A percentile compares a stretch with the other conserved stretches of the same genome.
Evolutionary conservation across 73 alveolate genomes (phyloP).

Genomic region (Blepharisma japonicum): DNA sequence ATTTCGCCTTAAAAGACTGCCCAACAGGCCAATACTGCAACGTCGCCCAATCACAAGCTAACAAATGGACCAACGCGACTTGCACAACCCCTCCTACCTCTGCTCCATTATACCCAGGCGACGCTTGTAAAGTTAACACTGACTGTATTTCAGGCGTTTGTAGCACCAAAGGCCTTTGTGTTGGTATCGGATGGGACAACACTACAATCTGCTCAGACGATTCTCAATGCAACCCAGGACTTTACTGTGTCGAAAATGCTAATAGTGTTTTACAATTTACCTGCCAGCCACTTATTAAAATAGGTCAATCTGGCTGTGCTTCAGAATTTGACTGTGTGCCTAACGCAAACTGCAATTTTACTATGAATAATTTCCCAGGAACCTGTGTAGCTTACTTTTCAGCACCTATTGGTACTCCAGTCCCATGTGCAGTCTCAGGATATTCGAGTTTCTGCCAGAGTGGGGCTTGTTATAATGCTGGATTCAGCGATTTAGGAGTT

Average conservation of each 20-base stretch:
- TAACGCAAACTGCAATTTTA: not conserved
- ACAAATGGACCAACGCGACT: not conserved
- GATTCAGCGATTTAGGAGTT: not conserved
- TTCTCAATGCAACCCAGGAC: not conserved
- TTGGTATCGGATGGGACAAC: not conserved
- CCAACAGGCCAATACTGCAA: not conserved
- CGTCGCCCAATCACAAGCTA: constrained; percentile 1
- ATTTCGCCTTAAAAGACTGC: not conserved
- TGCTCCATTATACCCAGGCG: not conserved
- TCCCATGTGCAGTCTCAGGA: not conserved
- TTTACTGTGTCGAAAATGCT: not conserved
- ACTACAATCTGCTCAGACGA: not conserved
- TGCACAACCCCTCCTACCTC: not conserved
- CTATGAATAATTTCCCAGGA: not conserved
- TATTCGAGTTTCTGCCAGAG: not conserved
- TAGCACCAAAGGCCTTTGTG: not conserved
- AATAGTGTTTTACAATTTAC: not conserved
- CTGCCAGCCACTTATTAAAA: constrained; percentile 1
- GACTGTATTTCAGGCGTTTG: not conserved
- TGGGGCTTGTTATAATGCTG: not conserved
- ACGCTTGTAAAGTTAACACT: not conserved
- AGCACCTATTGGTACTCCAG: not conserved
- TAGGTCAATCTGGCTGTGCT: not conserved
- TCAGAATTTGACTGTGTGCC: not conserved
- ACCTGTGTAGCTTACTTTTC: not conserved